Conservation (phyloP, 306 rosid species). For the Prosopis cineraria region DNA sequence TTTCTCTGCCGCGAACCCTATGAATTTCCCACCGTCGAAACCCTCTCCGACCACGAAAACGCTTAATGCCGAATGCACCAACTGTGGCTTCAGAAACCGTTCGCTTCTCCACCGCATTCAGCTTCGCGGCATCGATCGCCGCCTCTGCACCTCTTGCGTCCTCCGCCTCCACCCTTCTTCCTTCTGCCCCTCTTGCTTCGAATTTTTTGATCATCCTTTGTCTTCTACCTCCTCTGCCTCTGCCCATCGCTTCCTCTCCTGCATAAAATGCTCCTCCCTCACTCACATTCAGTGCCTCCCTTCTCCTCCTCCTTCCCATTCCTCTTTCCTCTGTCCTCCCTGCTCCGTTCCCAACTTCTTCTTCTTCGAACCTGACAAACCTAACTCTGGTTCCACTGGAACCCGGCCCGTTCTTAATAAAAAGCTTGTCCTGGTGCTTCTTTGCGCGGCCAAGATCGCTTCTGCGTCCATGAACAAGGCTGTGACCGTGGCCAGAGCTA, state of each 20-base stretch:
- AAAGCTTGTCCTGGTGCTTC: constrained; percentile 43
- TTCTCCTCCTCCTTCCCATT: constrained; percentile 36
- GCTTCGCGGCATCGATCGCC: constrained; percentile 53
- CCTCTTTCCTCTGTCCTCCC: constrained; percentile 58
- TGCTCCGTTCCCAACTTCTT: constrained; percentile 59
- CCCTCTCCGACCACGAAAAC: neutral
- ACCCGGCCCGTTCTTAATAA: constrained; percentile 35
- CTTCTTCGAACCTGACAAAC: constrained; percentile 53
- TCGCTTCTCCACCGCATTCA: constrained; percentile 63
- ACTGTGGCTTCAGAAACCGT: constrained; percentile 49
- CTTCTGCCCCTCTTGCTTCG: constrained; percentile 78
- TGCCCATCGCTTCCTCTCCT: constrained; percentile 48
- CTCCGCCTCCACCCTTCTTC: constrained; percentile 69
- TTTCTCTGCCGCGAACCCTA: neutral
- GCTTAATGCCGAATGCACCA: constrained; percentile 45
- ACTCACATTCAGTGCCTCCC: constrained; percentile 71
- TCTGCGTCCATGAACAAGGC: constrained; percentile 47
- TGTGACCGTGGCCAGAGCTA: constrained; percentile 31
- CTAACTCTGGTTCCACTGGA: neutral
- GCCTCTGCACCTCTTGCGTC: constrained; percentile 82
- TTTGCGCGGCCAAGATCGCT: constrained; percentile 73
- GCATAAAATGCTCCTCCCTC: constrained; percentile 73
- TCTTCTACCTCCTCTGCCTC: constrained; percentile 40
- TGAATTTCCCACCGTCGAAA: constrained; percentile 34
- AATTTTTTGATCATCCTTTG: constrained; percentile 49